phyloP scores from a whole-genome alignment of 345 rosid genomes.

The Eucalyptus paniculata region DNA sequence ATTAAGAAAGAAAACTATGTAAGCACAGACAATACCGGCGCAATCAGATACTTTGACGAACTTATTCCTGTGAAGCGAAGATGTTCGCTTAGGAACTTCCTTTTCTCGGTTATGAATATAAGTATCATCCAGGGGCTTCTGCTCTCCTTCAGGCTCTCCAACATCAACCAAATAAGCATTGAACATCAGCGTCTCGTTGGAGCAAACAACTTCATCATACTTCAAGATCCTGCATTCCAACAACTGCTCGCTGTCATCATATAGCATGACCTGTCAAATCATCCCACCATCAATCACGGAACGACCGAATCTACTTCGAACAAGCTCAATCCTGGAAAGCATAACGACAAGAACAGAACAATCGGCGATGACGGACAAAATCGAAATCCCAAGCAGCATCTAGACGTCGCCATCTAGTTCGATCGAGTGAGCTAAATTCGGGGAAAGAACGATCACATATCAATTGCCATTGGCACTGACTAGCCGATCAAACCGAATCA shows the following conservation, averaged over 20 bases:
- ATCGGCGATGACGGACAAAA: neutral
- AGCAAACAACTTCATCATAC: constrained; percentile 35
- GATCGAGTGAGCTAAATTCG: neutral
- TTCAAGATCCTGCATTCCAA: constrained; percentile 59
- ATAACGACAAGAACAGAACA: neutral
- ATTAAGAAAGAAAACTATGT: neutral
- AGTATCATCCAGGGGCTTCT: neutral
- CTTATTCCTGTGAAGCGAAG: constrained; percentile 10
- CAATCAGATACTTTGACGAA: constrained; percentile 17
- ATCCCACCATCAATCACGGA: neutral
- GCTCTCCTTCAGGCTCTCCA: constrained; percentile 39
- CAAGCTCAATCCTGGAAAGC: neutral
- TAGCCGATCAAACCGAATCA: too few relatives aligned
- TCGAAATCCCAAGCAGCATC: neutral
- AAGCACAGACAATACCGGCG: constrained; percentile 17
- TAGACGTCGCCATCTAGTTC: neutral
- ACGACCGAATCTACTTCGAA: neutral
- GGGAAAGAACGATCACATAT: neutral
- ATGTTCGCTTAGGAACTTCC: neutral
- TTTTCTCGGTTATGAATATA: neutral
- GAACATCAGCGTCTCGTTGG: constrained; percentile 47
- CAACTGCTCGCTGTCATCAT: constrained; percentile 55
- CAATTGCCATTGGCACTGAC: too few relatives aligned
- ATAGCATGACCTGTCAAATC: constrained; percentile 41
- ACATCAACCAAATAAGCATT: constrained; percentile 57